Evolutionary conservation across 352 stramenopile species (phyloP).

Genomic region (Pythium insidiosum): DNA sequence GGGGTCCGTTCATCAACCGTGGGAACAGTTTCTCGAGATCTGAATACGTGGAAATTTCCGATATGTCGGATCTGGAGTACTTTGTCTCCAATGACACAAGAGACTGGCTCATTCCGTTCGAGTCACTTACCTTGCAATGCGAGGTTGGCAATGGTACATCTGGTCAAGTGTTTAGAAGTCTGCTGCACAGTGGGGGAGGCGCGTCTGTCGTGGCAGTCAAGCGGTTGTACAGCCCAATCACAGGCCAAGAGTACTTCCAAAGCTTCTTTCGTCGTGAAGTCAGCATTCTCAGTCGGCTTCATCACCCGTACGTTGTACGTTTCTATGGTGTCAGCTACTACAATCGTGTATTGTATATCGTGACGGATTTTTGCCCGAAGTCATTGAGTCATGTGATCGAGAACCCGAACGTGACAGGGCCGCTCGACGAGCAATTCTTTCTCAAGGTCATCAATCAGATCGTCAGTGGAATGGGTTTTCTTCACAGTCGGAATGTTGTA

Average conservation of each 20-base stretch:
- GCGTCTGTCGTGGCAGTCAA: constrained; percentile 85
- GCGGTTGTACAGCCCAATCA: constrained; percentile 81
- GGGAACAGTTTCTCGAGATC: constrained; percentile 68
- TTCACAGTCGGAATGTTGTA: constrained; percentile 83
- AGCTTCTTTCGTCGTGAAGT: constrained; percentile 87
- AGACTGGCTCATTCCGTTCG: constrained; percentile 88
- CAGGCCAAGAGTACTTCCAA: constrained; percentile 85
- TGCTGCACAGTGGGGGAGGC: constrained; percentile 75
- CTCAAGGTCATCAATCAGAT: constrained; percentile 87
- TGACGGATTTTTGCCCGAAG: constrained; percentile 86
- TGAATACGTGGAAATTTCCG: constrained; percentile 82
- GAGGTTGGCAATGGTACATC: constrained; percentile 87
- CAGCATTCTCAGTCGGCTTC: constrained; percentile 76
- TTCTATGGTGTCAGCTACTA: constrained; percentile 90
- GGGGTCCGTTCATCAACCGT: constrained; percentile 33
- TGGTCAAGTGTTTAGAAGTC: constrained; percentile 81
- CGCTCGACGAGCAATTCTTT: constrained; percentile 62
- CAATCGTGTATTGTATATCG: constrained; percentile 86
- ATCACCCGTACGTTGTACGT: constrained; percentile 85
- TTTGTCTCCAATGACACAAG: constrained; percentile 82
- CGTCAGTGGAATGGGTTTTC: constrained; percentile 86
- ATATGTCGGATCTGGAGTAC: constrained; percentile 81
- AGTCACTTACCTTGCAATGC: constrained; percentile 78
- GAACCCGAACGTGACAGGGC: constrained; percentile 56
- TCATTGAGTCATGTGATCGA: constrained; percentile 79